Evolutionary conservation across 2,329 filamentous ascomycete species (phyloP).

Genomic region (Fusarium albidum): DNA sequence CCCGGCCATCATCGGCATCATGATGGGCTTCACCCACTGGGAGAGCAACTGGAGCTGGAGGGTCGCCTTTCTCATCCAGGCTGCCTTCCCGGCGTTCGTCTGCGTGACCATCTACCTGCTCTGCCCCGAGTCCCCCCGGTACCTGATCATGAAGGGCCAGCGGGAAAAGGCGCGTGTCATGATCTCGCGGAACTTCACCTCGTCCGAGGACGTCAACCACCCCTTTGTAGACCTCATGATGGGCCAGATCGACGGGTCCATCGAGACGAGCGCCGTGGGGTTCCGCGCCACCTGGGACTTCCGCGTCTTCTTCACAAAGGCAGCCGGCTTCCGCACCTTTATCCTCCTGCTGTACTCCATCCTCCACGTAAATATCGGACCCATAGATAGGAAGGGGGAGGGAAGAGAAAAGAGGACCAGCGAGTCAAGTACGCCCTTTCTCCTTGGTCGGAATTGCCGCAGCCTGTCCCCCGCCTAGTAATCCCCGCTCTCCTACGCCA

Average conservation of each 20-base stretch:
- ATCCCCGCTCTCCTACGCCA: constrained; percentile 14
- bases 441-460: constrained; percentile 3
- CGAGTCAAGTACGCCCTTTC: no score
- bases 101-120: constrained; percentile 32
- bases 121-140: constrained; percentile 36
- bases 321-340: constrained; percentile 21
- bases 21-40: constrained; percentile 37
- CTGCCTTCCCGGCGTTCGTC: constrained; percentile 30
- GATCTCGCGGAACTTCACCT: constrained; percentile 31
- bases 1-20: constrained; percentile 30
- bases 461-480: background rate
- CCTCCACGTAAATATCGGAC: no score
- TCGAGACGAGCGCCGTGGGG: constrained; percentile 23
- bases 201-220: constrained; percentile 28
- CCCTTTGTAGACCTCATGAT: constrained; percentile 30
- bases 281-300: constrained; percentile 32
- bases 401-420: constrained; percentile 21
- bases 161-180: constrained; percentile 29
- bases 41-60: constrained; percentile 37
- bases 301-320: constrained; percentile 33
- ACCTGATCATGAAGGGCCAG: constrained; percentile 36
- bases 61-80: constrained; percentile 32
- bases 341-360: constrained; percentile 30
- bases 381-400: no score
- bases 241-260: constrained; percentile 34